A percentile compares a stretch with the other conserved stretches of the same genome.
These are phyloP conservation scores for Pseudonitzschia multistriata DNA, from an alignment of 108 stramenopile genomes.

Conservation along the genomic window DNA sequence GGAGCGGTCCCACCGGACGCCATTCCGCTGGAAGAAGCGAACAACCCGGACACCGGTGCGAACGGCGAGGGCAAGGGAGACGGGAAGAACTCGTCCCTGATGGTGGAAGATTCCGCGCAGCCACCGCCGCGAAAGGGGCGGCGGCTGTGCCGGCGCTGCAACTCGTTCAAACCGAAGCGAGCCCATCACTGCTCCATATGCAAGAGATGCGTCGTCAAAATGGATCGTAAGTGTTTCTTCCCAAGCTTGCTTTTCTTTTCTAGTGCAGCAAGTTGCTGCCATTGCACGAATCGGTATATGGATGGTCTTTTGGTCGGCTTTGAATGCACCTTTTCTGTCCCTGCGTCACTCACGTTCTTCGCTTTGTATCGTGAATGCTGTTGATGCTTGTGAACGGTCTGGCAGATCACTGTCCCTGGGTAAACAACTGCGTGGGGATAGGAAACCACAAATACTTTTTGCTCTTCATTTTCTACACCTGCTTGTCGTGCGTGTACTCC, in stretches of 20 bases:
- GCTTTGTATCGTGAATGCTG: not conserved
- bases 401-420: conserved; percentile 86
- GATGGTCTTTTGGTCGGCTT: not conserved
- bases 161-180: conserved; percentile 84
- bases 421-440: conserved; percentile 99
- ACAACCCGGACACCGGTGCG: conserved; percentile 25
- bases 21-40: conserved; percentile 45
- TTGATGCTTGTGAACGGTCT: not conserved
- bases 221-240: conserved; percentile 74
- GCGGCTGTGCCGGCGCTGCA: conserved; percentile 78
- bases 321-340: not conserved
- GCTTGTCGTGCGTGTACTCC: conserved; percentile 81
- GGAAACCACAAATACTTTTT: conserved; percentile 99
- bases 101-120: conserved; percentile 12
- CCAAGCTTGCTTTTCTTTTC: too few species aligned
- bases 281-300: not conserved
- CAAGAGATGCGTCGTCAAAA: conserved; percentile 87
- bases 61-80: conserved; percentile 4
- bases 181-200: conserved; percentile 80
- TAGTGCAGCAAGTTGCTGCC: too few species aligned
- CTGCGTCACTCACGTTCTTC: too few species aligned
- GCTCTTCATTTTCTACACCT: conserved; percentile 96
- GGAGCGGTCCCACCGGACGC: conserved; percentile 89
- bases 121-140: conserved; percentile 38
- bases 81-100: not conserved